These are phyloP conservation scores for Nigrospora oryzae DNA, from an alignment of 2,329 filamentous ascomycete species.

Conservation along the genomic window DNA sequence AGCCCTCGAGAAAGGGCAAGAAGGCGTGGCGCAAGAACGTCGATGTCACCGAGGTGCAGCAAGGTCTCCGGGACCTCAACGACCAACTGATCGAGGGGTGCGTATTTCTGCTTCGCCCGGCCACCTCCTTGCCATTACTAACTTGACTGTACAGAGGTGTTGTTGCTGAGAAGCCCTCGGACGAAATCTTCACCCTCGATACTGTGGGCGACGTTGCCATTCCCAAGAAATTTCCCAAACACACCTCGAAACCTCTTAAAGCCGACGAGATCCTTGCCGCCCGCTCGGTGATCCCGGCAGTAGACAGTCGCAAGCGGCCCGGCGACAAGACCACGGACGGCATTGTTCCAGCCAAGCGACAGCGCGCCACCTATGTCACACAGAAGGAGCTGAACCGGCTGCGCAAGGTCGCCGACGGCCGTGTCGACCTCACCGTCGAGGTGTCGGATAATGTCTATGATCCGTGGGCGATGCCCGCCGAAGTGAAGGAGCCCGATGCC, in stretches of 20 bases:
- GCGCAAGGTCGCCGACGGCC: constrained; percentile 69
- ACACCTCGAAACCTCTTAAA: constrained; percentile 70
- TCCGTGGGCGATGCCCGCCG: constrained; percentile 56
- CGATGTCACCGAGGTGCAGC: constrained; percentile 77
- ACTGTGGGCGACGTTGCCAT: constrained; percentile 61
- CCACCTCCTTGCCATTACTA: not conserved
- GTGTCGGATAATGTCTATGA: constrained; percentile 64
- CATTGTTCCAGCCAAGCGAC: constrained; percentile 64
- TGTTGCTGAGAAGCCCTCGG: constrained; percentile 71
- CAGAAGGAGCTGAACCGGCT: constrained; percentile 76
- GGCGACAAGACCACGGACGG: constrained; percentile 65
- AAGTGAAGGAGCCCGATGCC: constrained; percentile 15
- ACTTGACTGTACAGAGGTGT: constrained; percentile 54
- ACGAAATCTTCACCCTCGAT: constrained; percentile 81
- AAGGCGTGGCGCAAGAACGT: constrained; percentile 99
- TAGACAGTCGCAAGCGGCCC: constrained; percentile 70
- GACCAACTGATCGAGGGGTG: constrained; percentile 89
- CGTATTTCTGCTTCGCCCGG: constrained; percentile 9
- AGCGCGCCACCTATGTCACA: constrained; percentile 71
- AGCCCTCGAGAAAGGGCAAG: constrained; percentile 93
- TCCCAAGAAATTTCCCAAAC: constrained; percentile 54
- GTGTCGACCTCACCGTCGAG: constrained; percentile 45
- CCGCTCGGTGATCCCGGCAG: constrained; percentile 72
- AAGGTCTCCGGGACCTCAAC: constrained; percentile 75
- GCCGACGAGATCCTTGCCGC: constrained; percentile 85